A percentile compares a stretch with the other conserved stretches of the same genome.
These are phyloP conservation scores for Panaeolus papilionaceus DNA, from an alignment of 768 basidiomycete species.

Conservation along the genomic window DNA sequence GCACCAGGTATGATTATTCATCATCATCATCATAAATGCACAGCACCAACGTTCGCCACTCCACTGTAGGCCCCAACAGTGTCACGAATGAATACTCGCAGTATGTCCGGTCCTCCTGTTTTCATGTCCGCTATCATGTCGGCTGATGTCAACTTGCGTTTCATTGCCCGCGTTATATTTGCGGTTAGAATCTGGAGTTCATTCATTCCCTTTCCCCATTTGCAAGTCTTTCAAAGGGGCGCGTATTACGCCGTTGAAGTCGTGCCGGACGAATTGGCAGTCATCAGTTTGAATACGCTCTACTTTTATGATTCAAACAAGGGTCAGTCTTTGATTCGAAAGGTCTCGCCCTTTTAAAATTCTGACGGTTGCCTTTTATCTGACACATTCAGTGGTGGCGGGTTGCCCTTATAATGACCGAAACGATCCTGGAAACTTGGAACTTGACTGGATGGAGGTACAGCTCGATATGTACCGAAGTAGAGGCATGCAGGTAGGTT, in stretches of 20 bases:
- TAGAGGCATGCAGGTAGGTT: constrained; percentile 72
- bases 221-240: constrained; percentile 87
- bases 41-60: constrained; percentile 10
- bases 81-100: constrained; percentile 72
- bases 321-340: constrained; percentile 48
- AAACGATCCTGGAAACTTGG: constrained; percentile 85
- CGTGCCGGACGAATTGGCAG: constrained; percentile 75
- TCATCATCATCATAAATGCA: not conserved
- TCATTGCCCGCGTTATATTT: constrained; percentile 8
- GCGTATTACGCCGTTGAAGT: constrained; percentile 86
- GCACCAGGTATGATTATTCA: constrained; percentile 52
- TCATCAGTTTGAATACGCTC: constrained; percentile 87
- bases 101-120: constrained; percentile 46
- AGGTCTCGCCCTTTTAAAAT: constrained; percentile 8
- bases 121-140: constrained; percentile 16
- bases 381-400: constrained; percentile 61
- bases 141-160: constrained; percentile 20
- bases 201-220: constrained; percentile 81
- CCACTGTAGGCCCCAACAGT: constrained; percentile 62
- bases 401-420: constrained; percentile 69
- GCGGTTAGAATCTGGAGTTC: constrained; percentile 73
- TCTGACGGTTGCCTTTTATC: constrained; percentile 19
- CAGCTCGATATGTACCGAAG: constrained; percentile 73
- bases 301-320: constrained; percentile 93
- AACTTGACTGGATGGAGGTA: constrained; percentile 91